phyloP scores from a whole-genome alignment of 2,329 filamentous ascomycete genomes.

The Trichocomaceae sp. region DNA sequence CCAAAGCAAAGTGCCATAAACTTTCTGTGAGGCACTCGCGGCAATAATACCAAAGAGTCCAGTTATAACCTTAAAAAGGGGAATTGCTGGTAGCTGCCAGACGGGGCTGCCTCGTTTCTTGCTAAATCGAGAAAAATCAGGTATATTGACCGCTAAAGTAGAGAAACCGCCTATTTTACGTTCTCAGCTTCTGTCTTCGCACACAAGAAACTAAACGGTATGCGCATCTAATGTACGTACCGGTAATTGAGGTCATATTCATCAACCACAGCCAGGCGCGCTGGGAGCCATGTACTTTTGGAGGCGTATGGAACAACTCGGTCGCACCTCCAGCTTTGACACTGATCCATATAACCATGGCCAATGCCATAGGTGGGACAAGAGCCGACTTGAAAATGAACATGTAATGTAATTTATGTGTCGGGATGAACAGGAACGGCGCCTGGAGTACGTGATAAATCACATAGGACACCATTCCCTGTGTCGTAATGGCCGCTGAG shows the following conservation, averaged over 20 bases:
- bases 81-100: conserved; percentile 38
- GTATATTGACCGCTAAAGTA: conserved; percentile 31
- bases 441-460: conserved; percentile 17
- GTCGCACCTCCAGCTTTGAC: conserved; percentile 14
- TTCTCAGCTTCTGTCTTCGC: background rate
- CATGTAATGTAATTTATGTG: conserved; percentile 17
- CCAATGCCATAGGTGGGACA: conserved; percentile 17
- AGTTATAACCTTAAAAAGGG: conserved; percentile 41
- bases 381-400: conserved; percentile 19
- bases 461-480: conserved; percentile 19
- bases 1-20: conserved; percentile 9
- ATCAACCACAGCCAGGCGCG: conserved; percentile 16
- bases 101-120: conserved; percentile 23
- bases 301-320: conserved; percentile 15
- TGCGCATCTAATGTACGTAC: background rate
- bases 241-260: conserved; percentile 17
- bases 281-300: conserved; percentile 15
- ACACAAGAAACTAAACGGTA: background rate
- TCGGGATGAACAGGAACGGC: conserved; percentile 20
- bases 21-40: conserved; percentile 8
- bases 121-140: conserved; percentile 33
- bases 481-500: conserved; percentile 19
- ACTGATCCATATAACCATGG: conserved; percentile 19
- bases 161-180: conserved; percentile 21
- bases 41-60: conserved; percentile 29